These are phyloP conservation scores for Hibiscus syriacus DNA, from an alignment of 345 rosid genomes.

Conservation along the genomic window DNA sequence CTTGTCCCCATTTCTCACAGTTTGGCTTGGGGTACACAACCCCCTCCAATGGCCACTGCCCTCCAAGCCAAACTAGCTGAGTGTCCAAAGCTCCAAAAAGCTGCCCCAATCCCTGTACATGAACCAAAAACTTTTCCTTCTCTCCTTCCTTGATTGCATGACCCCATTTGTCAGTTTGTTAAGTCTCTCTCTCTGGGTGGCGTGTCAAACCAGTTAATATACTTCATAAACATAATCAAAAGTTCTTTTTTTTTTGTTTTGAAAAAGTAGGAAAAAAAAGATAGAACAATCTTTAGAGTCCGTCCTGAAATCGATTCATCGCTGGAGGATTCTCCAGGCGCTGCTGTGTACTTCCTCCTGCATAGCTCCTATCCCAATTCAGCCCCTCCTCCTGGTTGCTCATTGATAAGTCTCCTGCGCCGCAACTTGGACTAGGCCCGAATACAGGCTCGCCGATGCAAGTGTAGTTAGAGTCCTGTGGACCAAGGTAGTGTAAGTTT, in stretches of 20 bases:
- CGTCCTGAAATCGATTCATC: conserved; percentile 62
- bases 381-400: too few relatives aligned
- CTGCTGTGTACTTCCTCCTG: conserved; percentile 18
- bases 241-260: too few relatives aligned
- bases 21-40: conserved; percentile 9
- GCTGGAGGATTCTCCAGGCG: conserved; percentile 37
- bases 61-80: conserved; percentile 77
- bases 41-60: conserved; percentile 19
- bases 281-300: conserved; percentile 25
- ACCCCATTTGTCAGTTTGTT: conserved; percentile 48
- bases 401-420: conserved; percentile 39
- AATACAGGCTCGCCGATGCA: conserved; percentile 34
- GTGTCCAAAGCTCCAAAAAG: conserved; percentile 55
- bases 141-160: conserved; percentile 31
- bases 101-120: conserved; percentile 58
- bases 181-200: conserved; percentile 34
- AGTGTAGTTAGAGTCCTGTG: conserved; percentile 18
- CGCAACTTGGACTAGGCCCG: conserved; percentile 20
- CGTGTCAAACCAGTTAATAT: conserved; percentile 34
- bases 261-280: conserved; percentile 3
- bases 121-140: conserved; percentile 34
- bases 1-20: conserved; percentile 22
- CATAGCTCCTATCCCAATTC: conserved; percentile 36
- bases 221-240: conserved; percentile 12
- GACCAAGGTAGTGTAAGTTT: conserved; percentile 21